These are phyloP conservation scores for Globisporangium spiculum DNA, from an alignment of 352 stramenopile genomes.

Conservation along the genomic window DNA sequence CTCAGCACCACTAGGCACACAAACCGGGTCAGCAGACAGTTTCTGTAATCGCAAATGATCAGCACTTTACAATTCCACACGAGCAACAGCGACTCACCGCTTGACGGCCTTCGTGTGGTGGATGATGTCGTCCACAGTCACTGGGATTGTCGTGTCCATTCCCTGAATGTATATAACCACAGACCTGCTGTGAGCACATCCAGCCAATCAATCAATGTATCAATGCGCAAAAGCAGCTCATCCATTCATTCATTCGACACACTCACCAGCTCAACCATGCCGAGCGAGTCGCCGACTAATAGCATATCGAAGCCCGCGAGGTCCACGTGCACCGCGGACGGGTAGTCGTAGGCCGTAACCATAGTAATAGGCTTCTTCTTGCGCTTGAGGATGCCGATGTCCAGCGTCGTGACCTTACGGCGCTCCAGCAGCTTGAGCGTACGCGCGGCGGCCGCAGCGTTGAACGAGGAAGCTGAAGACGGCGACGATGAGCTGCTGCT, in stretches of 20 bases:
- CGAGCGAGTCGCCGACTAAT: slow-evolving; percentile 97
- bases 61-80: neutral
- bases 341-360: slow-evolving; percentile 99
- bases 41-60: neutral
- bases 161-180: slow-evolving; percentile 36
- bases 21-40: slow-evolving; percentile 8
- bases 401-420: slow-evolving; percentile 80
- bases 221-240: slow-evolving; percentile 16
- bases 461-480: slow-evolving; percentile 26
- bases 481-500: slow-evolving; percentile 16
- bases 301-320: slow-evolving; percentile 97
- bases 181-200: neutral
- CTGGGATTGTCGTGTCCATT: slow-evolving; percentile 88
- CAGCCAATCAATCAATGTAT: neutral
- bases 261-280: slow-evolving; percentile 98
- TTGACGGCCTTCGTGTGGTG: slow-evolving; percentile 96
- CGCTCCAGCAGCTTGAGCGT: slow-evolving; percentile 85
- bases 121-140: slow-evolving; percentile 98
- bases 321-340: slow-evolving; percentile 95
- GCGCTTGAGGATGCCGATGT: slow-evolving; percentile 88
- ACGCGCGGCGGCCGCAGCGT: slow-evolving; percentile 46
- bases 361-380: slow-evolving; percentile 98
- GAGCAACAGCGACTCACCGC: slow-evolving; percentile 44
- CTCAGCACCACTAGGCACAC: slow-evolving; percentile 45
- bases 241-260: slow-evolving; percentile 2